A percentile compares a stretch with the other conserved stretches of the same genome.
These are phyloP conservation scores for Capsicum baccatum DNA, from an alignment of 257 asterid genomes.

Conservation along the genomic window DNA sequence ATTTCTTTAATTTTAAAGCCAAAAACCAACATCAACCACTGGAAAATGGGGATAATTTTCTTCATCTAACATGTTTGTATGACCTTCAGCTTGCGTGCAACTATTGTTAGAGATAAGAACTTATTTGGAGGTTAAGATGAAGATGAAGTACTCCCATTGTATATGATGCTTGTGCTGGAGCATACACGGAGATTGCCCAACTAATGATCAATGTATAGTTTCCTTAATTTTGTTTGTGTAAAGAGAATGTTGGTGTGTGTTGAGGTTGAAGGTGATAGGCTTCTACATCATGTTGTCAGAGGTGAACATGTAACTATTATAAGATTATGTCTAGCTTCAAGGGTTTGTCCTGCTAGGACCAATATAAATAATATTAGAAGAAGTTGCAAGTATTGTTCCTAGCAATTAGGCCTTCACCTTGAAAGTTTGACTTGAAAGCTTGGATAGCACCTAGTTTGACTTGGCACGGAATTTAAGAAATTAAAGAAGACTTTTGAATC, in stretches of 20 bases:
- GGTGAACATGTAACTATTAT: constrained; percentile 67
- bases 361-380: constrained; percentile 61
- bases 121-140: too few species aligned
- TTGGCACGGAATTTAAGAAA: too few species aligned
- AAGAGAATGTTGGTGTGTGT: constrained; percentile 71
- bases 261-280: constrained; percentile 89
- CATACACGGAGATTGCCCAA: too few species aligned
- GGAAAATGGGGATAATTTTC: too few species aligned
- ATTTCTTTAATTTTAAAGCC: too few species aligned
- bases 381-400: constrained; percentile 42
- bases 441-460: background rate
- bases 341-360: constrained; percentile 61
- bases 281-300: constrained; percentile 88
- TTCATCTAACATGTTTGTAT: too few species aligned
- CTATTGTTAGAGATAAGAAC: too few species aligned
- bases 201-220: constrained; percentile 9
- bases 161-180: too few species aligned
- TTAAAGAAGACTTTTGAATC: too few species aligned
- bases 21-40: too few species aligned
- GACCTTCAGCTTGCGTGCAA: too few species aligned
- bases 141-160: too few species aligned
- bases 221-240: constrained; percentile 54
- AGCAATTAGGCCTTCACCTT: constrained; percentile 32
- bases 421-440: background rate
- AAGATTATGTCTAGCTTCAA: constrained; percentile 57